Evolutionary conservation across 768 basidiomycete species (phyloP).

Genomic region (Amanita muscaria): DNA sequence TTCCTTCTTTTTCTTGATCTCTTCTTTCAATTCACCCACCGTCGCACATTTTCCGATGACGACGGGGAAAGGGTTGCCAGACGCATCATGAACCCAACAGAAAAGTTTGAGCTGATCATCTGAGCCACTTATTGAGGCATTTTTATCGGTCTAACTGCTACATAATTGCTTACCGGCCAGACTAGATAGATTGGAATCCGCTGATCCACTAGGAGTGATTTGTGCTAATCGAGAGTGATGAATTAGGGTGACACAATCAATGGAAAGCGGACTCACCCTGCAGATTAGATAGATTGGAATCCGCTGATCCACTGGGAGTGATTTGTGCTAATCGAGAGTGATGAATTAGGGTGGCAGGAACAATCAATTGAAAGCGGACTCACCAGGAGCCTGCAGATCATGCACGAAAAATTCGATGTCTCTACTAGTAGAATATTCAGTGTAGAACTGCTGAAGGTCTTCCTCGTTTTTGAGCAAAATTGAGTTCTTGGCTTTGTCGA

Average conservation of each 20-base stretch:
- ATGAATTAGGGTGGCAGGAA: not conserved
- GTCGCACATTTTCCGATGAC: slow-evolving; percentile 10
- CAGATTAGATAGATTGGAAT: too few relatives aligned
- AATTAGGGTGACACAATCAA: too few relatives aligned
- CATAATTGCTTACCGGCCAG: slow-evolving; percentile 2
- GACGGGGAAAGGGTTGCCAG: slow-evolving; percentile 11
- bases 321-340: too few relatives aligned
- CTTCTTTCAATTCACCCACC: slow-evolving; percentile 9
- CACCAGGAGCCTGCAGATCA: slow-evolving; percentile 9
- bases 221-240: slow-evolving; percentile 4
- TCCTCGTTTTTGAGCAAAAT: slow-evolving; percentile 1
- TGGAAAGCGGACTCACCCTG: too few relatives aligned
- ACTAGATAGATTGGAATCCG: slow-evolving; percentile 8
- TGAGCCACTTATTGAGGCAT: slow-evolving; percentile 4
- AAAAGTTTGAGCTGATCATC: slow-evolving; percentile 10
- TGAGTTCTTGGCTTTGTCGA: slow-evolving; percentile 2
- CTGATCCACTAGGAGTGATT: slow-evolving; percentile 8
- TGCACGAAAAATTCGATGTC: slow-evolving; percentile 9
- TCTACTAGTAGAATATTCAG: not conserved
- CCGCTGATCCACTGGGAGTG: too few relatives aligned
- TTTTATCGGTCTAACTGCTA: slow-evolving; percentile 9
- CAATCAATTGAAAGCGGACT: too few relatives aligned
- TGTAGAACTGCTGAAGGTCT: not conserved
- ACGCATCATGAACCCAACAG: slow-evolving; percentile 12
- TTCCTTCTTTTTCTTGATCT: slow-evolving; percentile 11